Evolutionary conservation across 2,329 filamentous ascomycete species (phyloP).

Genomic region (Keithomyces neogunnii): DNA sequence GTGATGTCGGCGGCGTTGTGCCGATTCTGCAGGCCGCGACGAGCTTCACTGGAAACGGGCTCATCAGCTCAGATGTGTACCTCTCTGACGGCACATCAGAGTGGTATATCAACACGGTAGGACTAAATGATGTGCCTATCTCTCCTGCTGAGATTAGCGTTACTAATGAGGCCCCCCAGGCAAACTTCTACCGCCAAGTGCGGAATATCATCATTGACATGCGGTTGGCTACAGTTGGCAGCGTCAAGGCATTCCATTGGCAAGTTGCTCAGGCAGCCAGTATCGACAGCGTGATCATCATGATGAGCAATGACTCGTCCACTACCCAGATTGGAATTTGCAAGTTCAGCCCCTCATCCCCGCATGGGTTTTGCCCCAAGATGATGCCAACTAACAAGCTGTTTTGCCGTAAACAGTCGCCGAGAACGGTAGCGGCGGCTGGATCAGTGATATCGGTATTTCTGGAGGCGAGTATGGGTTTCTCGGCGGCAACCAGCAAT

Average conservation of each 20-base stretch:
- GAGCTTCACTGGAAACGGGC: too few species aligned
- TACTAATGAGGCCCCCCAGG: background rate
- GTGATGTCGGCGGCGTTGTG: background rate
- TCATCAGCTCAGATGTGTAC: too few species aligned
- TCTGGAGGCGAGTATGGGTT: constrained; percentile 44
- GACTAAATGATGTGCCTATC: too few species aligned
- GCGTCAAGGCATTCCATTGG: constrained; percentile 47
- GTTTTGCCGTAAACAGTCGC: constrained; percentile 2
- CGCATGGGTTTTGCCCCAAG: too few species aligned
- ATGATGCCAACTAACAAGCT: too few species aligned
- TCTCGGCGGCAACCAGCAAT: constrained; percentile 50
- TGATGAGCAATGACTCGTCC: background rate
- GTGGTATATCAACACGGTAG: too few species aligned
- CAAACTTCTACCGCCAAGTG: constrained; percentile 51
- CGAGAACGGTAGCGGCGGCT: constrained; percentile 29
- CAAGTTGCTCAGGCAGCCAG: constrained; percentile 41
- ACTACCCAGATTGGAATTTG: constrained; percentile 11
- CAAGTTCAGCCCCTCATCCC: too few species aligned
- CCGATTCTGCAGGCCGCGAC: background rate
- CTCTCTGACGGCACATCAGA: too few species aligned
- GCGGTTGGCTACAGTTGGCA: constrained; percentile 24
- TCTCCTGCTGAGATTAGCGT: background rate
- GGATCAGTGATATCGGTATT: constrained; percentile 52
- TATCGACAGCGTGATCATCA: background rate
- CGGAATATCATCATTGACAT: constrained; percentile 45